phyloP scores from a whole-genome alignment of 768 basidiomycete genomes.

The Porpolomopsis calyptriformis region DNA sequence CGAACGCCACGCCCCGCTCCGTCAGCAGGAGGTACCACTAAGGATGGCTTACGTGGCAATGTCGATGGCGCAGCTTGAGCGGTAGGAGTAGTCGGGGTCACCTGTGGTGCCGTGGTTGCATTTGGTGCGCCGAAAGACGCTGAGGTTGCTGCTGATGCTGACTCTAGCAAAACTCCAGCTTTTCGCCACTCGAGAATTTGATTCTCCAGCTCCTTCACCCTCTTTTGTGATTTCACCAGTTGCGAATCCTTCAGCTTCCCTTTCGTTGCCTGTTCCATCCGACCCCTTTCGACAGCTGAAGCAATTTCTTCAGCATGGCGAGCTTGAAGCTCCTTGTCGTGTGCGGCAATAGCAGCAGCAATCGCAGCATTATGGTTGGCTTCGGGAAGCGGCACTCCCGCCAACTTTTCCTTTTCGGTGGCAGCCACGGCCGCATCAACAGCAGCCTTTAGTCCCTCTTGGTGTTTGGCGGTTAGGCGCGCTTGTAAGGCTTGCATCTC shows the following conservation, averaged over 20 bases:
- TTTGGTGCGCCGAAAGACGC: constrained; percentile 14
- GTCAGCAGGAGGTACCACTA: constrained; percentile 7
- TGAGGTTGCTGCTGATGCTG: constrained; percentile 18
- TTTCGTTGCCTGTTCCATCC: constrained; percentile 52
- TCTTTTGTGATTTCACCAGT: constrained; percentile 47
- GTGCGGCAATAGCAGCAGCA: constrained; percentile 36
- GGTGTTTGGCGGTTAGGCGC: constrained; percentile 41
- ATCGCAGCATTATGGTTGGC: constrained; percentile 31
- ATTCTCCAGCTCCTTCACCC: constrained; percentile 59
- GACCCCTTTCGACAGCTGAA: constrained; percentile 57
- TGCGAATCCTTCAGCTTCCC: constrained; percentile 62
- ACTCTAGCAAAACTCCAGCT: constrained; percentile 35
- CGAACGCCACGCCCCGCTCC: constrained; percentile 8
- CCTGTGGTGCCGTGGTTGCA: constrained; percentile 12
- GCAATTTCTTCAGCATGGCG: constrained; percentile 47
- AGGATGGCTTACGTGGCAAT: constrained; percentile 14
- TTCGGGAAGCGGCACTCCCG: constrained; percentile 13
- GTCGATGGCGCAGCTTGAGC: constrained; percentile 11
- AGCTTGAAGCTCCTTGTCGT: constrained; percentile 36
- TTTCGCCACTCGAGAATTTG: constrained; percentile 50
- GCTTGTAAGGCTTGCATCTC: constrained; percentile 49
- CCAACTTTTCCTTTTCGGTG: constrained; percentile 25
- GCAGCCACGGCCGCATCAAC: constrained; percentile 36
- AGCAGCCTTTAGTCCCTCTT: constrained; percentile 42
- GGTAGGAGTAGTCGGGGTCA: constrained; percentile 11